phyloP scores from a whole-genome alignment of 306 rosid species.

The Purshia tridentata region DNA sequence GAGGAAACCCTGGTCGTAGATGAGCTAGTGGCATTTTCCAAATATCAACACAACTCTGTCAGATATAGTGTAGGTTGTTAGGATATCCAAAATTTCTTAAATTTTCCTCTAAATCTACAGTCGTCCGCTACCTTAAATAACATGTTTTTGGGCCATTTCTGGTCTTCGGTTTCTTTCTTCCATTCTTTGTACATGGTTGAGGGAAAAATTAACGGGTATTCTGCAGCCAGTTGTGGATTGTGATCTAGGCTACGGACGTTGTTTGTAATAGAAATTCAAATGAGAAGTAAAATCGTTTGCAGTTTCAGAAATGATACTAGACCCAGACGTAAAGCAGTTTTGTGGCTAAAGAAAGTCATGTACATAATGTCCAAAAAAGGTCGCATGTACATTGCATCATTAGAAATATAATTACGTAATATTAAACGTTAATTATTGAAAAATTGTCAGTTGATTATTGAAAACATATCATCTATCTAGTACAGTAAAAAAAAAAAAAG shows the following conservation, averaged over 20 bases:
- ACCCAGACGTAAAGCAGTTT: neutral
- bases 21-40: constrained; percentile 33
- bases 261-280: neutral
- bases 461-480: too few species aligned
- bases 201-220: neutral
- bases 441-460: too few species aligned
- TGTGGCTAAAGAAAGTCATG: neutral
- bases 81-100: neutral
- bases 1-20: constrained; percentile 66
- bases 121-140: neutral
- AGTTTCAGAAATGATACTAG: neutral
- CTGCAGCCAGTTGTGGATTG: neutral
- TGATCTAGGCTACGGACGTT: neutral
- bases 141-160: neutral
- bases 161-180: neutral
- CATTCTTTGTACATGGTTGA: neutral
- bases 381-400: too few species aligned
- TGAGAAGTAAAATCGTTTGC: neutral
- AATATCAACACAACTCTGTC: neutral
- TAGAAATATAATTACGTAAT: too few species aligned
- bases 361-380: neutral
- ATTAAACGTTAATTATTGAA: too few species aligned
- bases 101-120: neutral
- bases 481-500: too few species aligned
- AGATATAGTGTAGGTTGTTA: neutral